Percentiles rank a stretch among this genome's conserved stretches.
phyloP scores from a whole-genome alignment of 2,329 filamentous ascomycete genomes.

The Diaporthe australafricana region DNA sequence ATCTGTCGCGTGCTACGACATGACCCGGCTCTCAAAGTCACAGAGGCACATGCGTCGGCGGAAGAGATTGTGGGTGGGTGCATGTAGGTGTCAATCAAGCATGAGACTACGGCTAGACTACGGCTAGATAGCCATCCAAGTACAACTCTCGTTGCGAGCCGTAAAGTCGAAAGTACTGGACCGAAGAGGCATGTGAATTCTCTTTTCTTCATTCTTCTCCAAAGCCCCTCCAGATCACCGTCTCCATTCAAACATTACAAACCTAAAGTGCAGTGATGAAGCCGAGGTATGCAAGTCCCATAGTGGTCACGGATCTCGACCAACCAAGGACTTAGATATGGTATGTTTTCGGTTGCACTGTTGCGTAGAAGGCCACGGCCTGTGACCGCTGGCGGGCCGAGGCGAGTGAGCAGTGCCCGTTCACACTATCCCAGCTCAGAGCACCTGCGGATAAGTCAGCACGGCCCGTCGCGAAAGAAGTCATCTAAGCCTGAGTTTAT shows the following conservation, averaged over 20 bases:
- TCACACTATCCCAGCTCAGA: background rate
- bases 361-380: background rate
- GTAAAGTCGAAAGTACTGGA: background rate
- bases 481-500: background rate
- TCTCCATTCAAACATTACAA: background rate
- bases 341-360: background rate
- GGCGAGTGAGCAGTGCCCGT: background rate
- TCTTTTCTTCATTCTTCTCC: too few species aligned
- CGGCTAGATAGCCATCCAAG: background rate
- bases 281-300: background rate
- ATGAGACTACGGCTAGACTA: background rate
- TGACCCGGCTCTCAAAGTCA: background rate
- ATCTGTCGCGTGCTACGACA: slow-evolving; percentile 19
- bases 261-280: background rate
- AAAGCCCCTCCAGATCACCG: too few species aligned
- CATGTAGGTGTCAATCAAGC: background rate
- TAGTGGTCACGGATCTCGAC: background rate
- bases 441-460: background rate
- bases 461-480: background rate
- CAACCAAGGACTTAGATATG: background rate
- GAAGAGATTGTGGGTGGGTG: background rate
- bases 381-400: slow-evolving; percentile 24
- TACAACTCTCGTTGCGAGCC: background rate
- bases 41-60: background rate
- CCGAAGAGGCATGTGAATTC: background rate